Conservation (phyloP, 306 rosid species). For the Citrullus colocynthis region DNA sequence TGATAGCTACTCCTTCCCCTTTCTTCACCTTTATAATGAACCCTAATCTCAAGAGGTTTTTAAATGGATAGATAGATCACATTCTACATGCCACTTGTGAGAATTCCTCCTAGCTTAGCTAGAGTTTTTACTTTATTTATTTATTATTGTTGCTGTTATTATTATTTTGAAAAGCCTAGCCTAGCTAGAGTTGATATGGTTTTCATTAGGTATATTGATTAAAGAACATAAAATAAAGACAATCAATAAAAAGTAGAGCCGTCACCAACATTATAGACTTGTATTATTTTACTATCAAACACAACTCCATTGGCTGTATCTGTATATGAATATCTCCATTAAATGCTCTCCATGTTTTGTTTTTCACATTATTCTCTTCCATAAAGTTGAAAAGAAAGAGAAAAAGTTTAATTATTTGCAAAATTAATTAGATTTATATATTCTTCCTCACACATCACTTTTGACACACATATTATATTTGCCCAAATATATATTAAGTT, state of each 20-base stretch:
- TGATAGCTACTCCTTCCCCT: neutral
- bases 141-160: neutral
- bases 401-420: neutral
- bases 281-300: neutral
- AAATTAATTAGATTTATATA: neutral
- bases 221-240: neutral
- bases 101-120: conserved; percentile 3
- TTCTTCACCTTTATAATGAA: neutral
- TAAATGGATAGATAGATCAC: neutral
- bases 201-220: conserved; percentile 1
- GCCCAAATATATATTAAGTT: neutral
- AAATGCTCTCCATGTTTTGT: conserved; percentile 1
- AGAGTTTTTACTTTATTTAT: neutral
- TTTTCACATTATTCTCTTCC: conserved; percentile 6
- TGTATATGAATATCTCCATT: conserved; percentile 5
- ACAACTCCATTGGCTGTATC: conserved; percentile 7
- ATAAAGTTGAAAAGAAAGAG: neutral
- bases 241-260: conserved; percentile 9
- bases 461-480: neutral
- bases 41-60: neutral
- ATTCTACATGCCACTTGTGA: neutral
- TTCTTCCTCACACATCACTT: neutral
- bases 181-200: neutral
- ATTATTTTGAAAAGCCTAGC: neutral
- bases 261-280: conserved; percentile 13